Conservation (phyloP, 129 eudicot genomes). For the Tanacetum coccineum region DNA sequence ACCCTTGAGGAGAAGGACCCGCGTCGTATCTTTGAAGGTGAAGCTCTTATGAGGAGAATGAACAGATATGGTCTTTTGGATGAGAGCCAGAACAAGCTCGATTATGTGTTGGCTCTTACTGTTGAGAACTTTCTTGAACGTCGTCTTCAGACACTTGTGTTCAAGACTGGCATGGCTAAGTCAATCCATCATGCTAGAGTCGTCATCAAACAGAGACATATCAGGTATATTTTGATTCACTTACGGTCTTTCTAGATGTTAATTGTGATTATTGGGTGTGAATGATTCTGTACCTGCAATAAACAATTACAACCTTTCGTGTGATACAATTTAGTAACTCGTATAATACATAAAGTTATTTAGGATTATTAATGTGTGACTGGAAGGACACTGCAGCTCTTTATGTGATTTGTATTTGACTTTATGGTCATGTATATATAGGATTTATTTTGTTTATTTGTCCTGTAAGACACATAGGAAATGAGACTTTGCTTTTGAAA, state of each 20-base stretch:
- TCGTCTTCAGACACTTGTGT: slow-evolving; percentile 58
- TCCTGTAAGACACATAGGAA: too few relatives aligned
- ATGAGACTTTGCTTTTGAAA: too few relatives aligned
- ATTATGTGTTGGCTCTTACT: slow-evolving; percentile 60
- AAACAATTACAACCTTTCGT: too few relatives aligned
- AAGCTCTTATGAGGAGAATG: slow-evolving; percentile 79
- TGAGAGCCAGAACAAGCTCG: slow-evolving; percentile 64
- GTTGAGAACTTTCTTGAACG: slow-evolving; percentile 65
- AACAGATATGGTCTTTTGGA: slow-evolving; percentile 63
- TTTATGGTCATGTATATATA: too few relatives aligned
- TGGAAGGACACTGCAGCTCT: too few relatives aligned
- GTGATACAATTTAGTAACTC: too few relatives aligned
- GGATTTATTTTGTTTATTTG: too few relatives aligned
- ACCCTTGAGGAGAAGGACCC: slow-evolving; percentile 86
- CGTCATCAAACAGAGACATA: slow-evolving; percentile 69
- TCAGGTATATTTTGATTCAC: slow-evolving; percentile 38
- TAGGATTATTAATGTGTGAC: too few relatives aligned
- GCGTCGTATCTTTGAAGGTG: slow-evolving; percentile 78
- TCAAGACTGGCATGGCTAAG: slow-evolving; percentile 63
- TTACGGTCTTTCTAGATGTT: not conserved
- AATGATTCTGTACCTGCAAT: not conserved
- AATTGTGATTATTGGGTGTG: not conserved
- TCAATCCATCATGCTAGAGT: slow-evolving; percentile 59
- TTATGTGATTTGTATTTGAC: too few relatives aligned
- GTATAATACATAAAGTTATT: too few relatives aligned